A percentile compares a stretch with the other conserved stretches of the same genome.
Conservation (phyloP, 2,329 filamentous ascomycete genomes). For the Sporothrix inflata region DNA sequence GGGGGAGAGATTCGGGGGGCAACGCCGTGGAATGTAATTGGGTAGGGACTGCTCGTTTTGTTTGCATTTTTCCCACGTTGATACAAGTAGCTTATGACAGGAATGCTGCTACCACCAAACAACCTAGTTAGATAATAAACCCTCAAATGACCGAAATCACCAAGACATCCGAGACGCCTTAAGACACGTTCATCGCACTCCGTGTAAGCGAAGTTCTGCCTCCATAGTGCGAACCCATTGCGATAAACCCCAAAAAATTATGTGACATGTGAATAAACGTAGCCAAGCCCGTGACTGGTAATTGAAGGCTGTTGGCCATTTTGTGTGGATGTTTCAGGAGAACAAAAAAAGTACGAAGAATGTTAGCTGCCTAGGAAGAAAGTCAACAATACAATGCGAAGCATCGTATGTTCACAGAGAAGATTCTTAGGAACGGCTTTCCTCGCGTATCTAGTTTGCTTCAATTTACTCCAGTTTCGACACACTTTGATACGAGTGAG, state of each 20-base stretch:
- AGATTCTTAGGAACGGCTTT: background rate
- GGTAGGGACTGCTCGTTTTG: background rate
- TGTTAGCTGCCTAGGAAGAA: background rate
- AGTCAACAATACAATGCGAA: background rate
- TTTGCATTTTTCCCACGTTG: slow-evolving; percentile 8
- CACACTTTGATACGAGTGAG: background rate
- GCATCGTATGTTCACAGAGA: background rate
- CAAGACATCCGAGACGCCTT: background rate
- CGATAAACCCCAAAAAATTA: no score
- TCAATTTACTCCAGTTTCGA: background rate
- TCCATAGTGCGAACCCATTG: no score
- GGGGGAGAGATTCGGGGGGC: background rate
- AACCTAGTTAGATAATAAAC: background rate
- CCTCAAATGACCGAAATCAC: no score
- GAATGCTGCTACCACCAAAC: slow-evolving; percentile 2
- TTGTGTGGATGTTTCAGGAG: background rate
- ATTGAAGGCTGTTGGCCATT: background rate
- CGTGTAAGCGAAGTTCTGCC: background rate
- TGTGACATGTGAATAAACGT: background rate
- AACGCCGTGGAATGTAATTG: slow-evolving; percentile 11
- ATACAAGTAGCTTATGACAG: background rate
- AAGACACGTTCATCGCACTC: background rate
- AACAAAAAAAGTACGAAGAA: background rate
- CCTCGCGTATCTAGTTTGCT: background rate
- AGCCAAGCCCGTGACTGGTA: background rate